A percentile compares a stretch with the other conserved stretches of the same genome.
Conservation (phyloP, 2,329 filamentous ascomycete species). For the Orbilia quercus region DNA sequence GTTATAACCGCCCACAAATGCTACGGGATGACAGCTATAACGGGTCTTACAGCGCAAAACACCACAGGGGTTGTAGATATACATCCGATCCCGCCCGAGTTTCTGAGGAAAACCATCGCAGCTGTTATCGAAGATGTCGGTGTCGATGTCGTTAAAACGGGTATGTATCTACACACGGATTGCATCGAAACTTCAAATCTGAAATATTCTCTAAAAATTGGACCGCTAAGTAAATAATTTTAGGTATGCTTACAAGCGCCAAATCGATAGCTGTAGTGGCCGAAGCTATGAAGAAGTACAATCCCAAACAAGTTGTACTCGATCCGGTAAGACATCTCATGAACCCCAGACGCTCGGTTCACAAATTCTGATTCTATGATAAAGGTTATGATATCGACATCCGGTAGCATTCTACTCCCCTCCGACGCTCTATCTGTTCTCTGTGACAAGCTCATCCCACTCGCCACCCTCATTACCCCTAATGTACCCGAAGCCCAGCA, state of each 20-base stretch:
- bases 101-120: conserved; percentile 86
- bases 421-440: conserved; percentile 73
- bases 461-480: conserved; percentile 77
- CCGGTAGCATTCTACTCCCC: conserved; percentile 76
- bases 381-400: conserved; percentile 91
- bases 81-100: conserved; percentile 79
- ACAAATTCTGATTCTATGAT: conserved; percentile 11
- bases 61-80: conserved; percentile 85
- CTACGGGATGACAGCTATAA: conserved; percentile 96
- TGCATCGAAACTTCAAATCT: too few relatives aligned
- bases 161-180: conserved; percentile 66
- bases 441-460: conserved; percentile 71
- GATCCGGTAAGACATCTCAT: conserved; percentile 72
- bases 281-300: conserved; percentile 70
- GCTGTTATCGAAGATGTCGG: conserved; percentile 85
- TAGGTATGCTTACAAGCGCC: conserved; percentile 84
- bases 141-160: conserved; percentile 90
- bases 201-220: too few relatives aligned
- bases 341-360: neutral
- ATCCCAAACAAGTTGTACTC: conserved; percentile 72
- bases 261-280: conserved; percentile 77
- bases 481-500: conserved; percentile 80
- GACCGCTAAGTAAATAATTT: too few relatives aligned
- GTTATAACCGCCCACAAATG: conserved; percentile 90
- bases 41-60: conserved; percentile 95